Evolutionary conservation across 306 rosid species (phyloP).

Genomic region (Begonia masoniana): DNA sequence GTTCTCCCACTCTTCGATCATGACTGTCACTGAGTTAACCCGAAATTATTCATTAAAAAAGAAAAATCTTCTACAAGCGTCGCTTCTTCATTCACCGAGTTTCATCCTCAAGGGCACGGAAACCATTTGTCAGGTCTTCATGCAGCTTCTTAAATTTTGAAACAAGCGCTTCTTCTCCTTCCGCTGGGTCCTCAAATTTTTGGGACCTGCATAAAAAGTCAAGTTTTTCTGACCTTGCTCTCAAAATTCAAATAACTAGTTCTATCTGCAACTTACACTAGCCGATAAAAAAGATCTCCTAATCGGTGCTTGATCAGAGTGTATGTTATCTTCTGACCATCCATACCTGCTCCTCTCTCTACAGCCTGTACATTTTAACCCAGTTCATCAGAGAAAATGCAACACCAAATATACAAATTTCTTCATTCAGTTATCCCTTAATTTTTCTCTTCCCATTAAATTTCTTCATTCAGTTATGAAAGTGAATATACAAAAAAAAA

Average conservation of each 20-base stretch:
- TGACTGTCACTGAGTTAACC: too few species aligned
- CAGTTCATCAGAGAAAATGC: too few species aligned
- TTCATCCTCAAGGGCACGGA: constrained; percentile 98
- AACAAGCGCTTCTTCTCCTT: constrained; percentile 77
- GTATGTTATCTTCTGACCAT: constrained; percentile 87
- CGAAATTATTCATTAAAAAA: too few species aligned
- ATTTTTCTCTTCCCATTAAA: too few species aligned
- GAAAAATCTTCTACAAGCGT: neutral
- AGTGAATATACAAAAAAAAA: too few species aligned
- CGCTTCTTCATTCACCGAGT: constrained; percentile 38
- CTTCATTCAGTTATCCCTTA: too few species aligned
- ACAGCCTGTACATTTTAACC: constrained; percentile 46
- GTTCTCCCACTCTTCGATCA: too few species aligned
- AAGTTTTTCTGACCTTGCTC: neutral
- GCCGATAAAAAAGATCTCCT: constrained; percentile 95
- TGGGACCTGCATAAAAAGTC: constrained; percentile 54
- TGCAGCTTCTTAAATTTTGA: constrained; percentile 69
- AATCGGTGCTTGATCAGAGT: constrained; percentile 81
- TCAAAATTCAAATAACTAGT: too few species aligned
- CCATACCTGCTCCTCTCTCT: constrained; percentile 95
- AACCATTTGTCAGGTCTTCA: constrained; percentile 79
- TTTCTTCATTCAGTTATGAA: too few species aligned
- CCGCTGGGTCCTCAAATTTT: constrained; percentile 98
- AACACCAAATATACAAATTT: too few species aligned
- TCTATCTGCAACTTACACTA: constrained; percentile 50